These are phyloP conservation scores for Hymenoscyphus linearis DNA, from an alignment of 2,329 filamentous ascomycete species.

Conservation along the genomic window DNA sequence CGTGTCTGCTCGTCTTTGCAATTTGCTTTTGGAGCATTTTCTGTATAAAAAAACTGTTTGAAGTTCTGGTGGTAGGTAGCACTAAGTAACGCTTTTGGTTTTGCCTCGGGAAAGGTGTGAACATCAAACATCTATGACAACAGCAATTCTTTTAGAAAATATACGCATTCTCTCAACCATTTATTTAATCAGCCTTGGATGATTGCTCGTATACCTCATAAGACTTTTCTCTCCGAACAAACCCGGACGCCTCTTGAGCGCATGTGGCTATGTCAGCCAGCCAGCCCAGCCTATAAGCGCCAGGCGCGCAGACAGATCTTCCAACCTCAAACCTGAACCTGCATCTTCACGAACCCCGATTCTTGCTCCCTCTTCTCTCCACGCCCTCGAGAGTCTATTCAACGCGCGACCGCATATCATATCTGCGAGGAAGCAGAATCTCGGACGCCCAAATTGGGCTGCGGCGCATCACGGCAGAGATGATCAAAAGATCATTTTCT, in stretches of 20 bases:
- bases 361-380: conserved; percentile 2
- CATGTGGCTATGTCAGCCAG: conserved; percentile 1
- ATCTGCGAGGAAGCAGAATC: neutral
- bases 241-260: neutral
- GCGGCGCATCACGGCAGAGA: conserved; percentile 26
- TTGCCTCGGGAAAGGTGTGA: neutral
- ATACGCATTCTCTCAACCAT: neutral
- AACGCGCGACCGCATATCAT: neutral
- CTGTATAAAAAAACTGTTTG: neutral
- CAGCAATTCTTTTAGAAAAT: neutral
- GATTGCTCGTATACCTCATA: neutral
- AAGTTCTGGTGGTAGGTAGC: neutral
- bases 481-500: conserved; percentile 29
- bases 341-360: neutral
- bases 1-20: neutral
- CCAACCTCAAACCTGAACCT: conserved; percentile 6
- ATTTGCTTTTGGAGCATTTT: neutral
- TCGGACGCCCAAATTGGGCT: conserved; percentile 21
- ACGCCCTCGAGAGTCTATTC: conserved; percentile 9
- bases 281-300: conserved; percentile 1
- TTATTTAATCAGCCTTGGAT: neutral
- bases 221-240: neutral
- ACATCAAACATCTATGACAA: neutral
- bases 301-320: neutral
- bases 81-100: neutral